A percentile compares a stretch with the other conserved stretches of the same genome.
Conservation (phyloP, 768 basidiomycete species). For the Mycena albidolilacea region DNA sequence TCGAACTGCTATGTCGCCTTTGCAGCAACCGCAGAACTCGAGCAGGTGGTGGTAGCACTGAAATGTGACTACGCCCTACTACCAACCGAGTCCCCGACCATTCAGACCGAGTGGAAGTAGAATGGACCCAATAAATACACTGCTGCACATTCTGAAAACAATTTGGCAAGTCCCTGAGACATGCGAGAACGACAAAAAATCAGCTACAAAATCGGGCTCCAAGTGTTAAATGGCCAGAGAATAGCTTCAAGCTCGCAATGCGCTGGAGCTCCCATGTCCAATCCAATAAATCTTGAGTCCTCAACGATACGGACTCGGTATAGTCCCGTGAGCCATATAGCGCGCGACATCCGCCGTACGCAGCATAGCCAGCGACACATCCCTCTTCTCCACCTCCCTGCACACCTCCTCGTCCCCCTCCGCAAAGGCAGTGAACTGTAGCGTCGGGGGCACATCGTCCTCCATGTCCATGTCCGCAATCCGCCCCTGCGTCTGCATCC, state of each 20-base stretch:
- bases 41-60: too few relatives aligned
- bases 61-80: too few relatives aligned
- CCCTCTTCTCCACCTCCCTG: conserved; percentile 45
- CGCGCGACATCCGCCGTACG: conserved; percentile 24
- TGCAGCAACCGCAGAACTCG: too few relatives aligned
- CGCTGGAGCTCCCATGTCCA: not conserved
- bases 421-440: conserved; percentile 40
- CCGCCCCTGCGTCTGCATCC: conserved; percentile 26
- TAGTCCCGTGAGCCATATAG: conserved; percentile 13
- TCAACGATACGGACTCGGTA: conserved; percentile 26
- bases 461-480: conserved; percentile 17
- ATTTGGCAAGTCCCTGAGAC: too few relatives aligned
- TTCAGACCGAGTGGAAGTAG: too few relatives aligned
- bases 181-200: too few relatives aligned
- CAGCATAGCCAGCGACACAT: conserved; percentile 16
- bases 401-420: conserved; percentile 41
- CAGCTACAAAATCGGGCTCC: too few relatives aligned
- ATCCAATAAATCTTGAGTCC: not conserved
- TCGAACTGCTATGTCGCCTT: not conserved
- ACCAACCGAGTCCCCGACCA: too few relatives aligned
- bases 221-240: too few relatives aligned
- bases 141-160: too few relatives aligned
- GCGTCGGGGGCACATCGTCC: conserved; percentile 26
- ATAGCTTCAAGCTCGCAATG: too few relatives aligned
- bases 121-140: too few relatives aligned